Base-by-base conservation (phyloP, 805 yeast genomes). In the Alloascoidea hylecoeti region DNA sequence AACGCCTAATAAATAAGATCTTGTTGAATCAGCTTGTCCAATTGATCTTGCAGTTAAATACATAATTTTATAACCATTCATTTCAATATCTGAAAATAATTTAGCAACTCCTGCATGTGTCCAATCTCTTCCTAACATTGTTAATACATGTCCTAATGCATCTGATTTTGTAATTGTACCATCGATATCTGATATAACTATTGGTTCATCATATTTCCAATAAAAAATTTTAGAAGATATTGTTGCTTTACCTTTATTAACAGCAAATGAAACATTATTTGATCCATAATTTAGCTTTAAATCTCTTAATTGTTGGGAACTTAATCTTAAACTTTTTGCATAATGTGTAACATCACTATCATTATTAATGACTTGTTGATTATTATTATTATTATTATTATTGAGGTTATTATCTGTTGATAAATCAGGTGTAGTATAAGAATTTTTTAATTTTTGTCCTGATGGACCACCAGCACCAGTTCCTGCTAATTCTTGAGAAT, bases 81-180 rank as follows among this genome's bases (percentile, higher is more conserved):
- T 60, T 35, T 68, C 52, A 44, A 92, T 92, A 54, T 92, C 98
- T n/a, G 74, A 75, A 53, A 88, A 92, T 40, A 92, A 61, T 50
- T 78, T 77, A 2, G 96, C 95, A 33, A 92, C 98, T 19, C 98
- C 98, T 2, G 76, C 72, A 55, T 92, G 98, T 0, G 98, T 92
- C 98, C 98, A 92, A 61, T 92, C 98, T 48, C 85, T 72, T 3
- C 98, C 98, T 28, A 92, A 64, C 75, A 89, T 76, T 14, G 92
- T 86, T 56, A 92, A 64, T 2, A 92, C 89, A 57, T 92, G 98
- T 2, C 98, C 98, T 49, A 92, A 63, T 0, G 98, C 98, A 61
- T 92, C 98, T 1, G 96, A 86, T 57, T 86, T 88, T 14, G 98
- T 92, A 46, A 92, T 92, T 1, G 98, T 92, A 14, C 98, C 98